These are phyloP conservation scores for Pythium myriotylum DNA, from an alignment of 352 stramenopile species.

Conservation along the genomic window DNA sequence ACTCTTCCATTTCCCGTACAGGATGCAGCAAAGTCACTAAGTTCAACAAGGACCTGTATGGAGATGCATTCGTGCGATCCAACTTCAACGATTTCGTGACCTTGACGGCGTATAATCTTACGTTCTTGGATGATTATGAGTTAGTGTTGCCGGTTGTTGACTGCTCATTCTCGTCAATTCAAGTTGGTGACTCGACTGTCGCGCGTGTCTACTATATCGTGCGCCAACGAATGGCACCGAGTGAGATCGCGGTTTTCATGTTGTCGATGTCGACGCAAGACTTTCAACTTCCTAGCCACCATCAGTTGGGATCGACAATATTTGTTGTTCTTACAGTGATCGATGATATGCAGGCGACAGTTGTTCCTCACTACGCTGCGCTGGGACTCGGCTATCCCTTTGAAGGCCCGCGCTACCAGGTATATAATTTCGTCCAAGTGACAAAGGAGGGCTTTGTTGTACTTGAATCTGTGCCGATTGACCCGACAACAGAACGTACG, in stretches of 20 bases:
- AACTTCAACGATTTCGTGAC: background rate
- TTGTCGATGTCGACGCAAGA: constrained; percentile 22
- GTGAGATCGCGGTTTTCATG: constrained; percentile 11
- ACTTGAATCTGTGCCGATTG: too few relatives aligned
- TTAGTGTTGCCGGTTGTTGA: constrained; percentile 8
- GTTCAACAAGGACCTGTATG: constrained; percentile 16
- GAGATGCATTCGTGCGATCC: constrained; percentile 9
- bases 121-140: constrained; percentile 8
- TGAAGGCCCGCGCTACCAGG: constrained; percentile 6
- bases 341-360: constrained; percentile 8
- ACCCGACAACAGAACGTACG: too few relatives aligned
- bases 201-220: constrained; percentile 18
- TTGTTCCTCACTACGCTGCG: constrained; percentile 5
- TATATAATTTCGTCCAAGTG: constrained; percentile 1
- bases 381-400: constrained; percentile 22
- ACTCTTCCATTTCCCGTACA: constrained; percentile 1
- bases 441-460: constrained; percentile 6
- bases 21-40: constrained; percentile 6
- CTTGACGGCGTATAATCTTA: constrained; percentile 19
- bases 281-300: constrained; percentile 11
- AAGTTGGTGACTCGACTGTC: background rate
- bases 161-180: constrained; percentile 6
- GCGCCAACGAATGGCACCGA: background rate
- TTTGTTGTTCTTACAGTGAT: constrained; percentile 19
- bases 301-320: constrained; percentile 7